These are phyloP conservation scores for Xylariales sp. DNA, from an alignment of 2,329 filamentous ascomycete species.

Conservation along the genomic window DNA sequence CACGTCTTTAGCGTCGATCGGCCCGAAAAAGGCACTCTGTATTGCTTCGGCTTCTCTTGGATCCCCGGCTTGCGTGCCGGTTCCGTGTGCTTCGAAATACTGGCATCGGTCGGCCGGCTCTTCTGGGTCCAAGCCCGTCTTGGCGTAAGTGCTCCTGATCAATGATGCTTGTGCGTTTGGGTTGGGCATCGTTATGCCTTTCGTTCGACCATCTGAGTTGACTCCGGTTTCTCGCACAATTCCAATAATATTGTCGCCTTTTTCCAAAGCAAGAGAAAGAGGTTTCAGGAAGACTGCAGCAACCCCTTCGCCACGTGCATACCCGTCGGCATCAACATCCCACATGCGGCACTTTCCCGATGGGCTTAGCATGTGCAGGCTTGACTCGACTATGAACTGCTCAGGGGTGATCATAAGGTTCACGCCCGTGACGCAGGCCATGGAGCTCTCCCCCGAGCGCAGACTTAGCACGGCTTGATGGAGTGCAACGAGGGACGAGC, in stretches of 20 bases:
- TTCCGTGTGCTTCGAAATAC: slow-evolving; percentile 44
- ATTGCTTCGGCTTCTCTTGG: slow-evolving; percentile 40
- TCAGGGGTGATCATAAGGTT: slow-evolving; percentile 40
- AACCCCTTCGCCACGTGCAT: slow-evolving; percentile 53
- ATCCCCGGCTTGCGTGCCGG: slow-evolving; percentile 34
- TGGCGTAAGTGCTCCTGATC: slow-evolving; percentile 39
- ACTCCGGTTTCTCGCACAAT: slow-evolving; percentile 43
- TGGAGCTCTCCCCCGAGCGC: slow-evolving; percentile 31
- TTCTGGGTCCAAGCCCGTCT: slow-evolving; percentile 34
- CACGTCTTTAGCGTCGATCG: background rate
- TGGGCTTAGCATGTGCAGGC: slow-evolving; percentile 39
- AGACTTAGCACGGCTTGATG: slow-evolving; percentile 35
- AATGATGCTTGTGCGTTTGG: slow-evolving; percentile 36
- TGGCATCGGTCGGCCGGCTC: slow-evolving; percentile 33
- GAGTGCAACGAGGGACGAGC: slow-evolving; percentile 32
- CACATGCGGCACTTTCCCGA: slow-evolving; percentile 42
- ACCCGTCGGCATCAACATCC: slow-evolving; percentile 49
- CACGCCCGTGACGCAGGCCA: slow-evolving; percentile 39
- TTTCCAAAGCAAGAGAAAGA: slow-evolving; percentile 42
- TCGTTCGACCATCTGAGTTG: slow-evolving; percentile 46
- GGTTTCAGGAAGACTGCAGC: slow-evolving; percentile 48
- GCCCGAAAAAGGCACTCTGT: slow-evolving; percentile 33
- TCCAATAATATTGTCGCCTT: slow-evolving; percentile 41
- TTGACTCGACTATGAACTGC: slow-evolving; percentile 38
- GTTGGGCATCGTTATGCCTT: slow-evolving; percentile 53